These are phyloP conservation scores for Cyclotella atomus DNA, from an alignment of 108 stramenopile genomes.

Conservation along the genomic window DNA sequence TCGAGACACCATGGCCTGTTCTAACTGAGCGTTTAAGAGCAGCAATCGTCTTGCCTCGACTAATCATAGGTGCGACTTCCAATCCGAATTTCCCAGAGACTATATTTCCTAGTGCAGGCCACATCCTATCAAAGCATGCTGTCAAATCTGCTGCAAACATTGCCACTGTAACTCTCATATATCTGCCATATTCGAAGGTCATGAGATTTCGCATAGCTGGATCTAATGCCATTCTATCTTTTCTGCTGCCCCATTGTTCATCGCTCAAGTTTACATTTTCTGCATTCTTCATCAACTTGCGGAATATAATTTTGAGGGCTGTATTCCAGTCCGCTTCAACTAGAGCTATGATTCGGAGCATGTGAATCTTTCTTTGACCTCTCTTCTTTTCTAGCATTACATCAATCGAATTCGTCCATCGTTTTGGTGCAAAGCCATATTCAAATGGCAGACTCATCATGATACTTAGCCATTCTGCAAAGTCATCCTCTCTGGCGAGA, in stretches of 20 bases:
- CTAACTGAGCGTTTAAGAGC: neutral
- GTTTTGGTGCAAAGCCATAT: neutral
- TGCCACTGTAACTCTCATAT: no score
- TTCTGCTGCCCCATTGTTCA: slow-evolving; percentile 18
- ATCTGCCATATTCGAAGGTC: slow-evolving; percentile 30
- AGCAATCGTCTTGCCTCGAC: neutral
- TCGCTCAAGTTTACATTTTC: neutral
- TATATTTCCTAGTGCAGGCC: neutral
- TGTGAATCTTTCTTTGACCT: slow-evolving; percentile 16
- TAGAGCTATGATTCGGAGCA: slow-evolving; percentile 18
- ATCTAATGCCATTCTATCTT: slow-evolving; percentile 11
- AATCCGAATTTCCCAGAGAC: neutral
- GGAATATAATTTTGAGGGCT: slow-evolving; percentile 18
- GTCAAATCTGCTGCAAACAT: no score
- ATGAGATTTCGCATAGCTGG: slow-evolving; percentile 20
- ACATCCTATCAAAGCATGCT: no score
- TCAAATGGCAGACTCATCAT: slow-evolving; percentile 12
- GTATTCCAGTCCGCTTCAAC: slow-evolving; percentile 26
- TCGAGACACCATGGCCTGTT: slow-evolving; percentile 6
- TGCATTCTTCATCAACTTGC: slow-evolving; percentile 1
- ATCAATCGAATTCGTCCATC: slow-evolving; percentile 14
- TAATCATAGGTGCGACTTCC: neutral
- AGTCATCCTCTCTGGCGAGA: neutral
- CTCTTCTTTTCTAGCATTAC: slow-evolving; percentile 36
- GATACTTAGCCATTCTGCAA: neutral